These are phyloP conservation scores for Batkoa obscura DNA, from an alignment of 371 early-diverging fungal species.

Conservation along the genomic window DNA sequence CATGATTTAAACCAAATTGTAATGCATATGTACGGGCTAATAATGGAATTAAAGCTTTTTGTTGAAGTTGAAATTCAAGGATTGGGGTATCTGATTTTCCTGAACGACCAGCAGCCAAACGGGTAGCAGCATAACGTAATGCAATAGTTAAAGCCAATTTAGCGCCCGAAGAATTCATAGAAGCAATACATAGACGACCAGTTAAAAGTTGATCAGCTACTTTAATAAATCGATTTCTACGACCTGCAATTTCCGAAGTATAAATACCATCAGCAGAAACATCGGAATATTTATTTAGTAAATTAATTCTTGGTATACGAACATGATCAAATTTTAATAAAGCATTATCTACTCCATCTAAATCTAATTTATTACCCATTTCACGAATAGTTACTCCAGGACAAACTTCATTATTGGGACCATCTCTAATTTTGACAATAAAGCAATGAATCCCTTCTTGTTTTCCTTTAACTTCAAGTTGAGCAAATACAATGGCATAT, in stretches of 20 bases:
- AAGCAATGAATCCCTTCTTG: slow-evolving; percentile 39
- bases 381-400: slow-evolving; percentile 43
- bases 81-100: slow-evolving; percentile 54
- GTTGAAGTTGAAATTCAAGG: slow-evolving; percentile 49
- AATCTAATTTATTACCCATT: slow-evolving; percentile 43
- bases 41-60: slow-evolving; percentile 43
- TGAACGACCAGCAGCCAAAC: slow-evolving; percentile 43
- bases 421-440: slow-evolving; percentile 36
- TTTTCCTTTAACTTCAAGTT: slow-evolving; percentile 32
- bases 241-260: slow-evolving; percentile 22
- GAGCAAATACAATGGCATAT: slow-evolving; percentile 47
- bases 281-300: slow-evolving; percentile 47
- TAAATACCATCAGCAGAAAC: slow-evolving; percentile 33
- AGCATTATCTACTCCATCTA: slow-evolving; percentile 46
- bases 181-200: slow-evolving; percentile 44
- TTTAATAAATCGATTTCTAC: slow-evolving; percentile 40
- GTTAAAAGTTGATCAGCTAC: slow-evolving; percentile 53
- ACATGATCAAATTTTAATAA: slow-evolving; percentile 20
- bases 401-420: slow-evolving; percentile 18
- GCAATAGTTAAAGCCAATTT: slow-evolving; percentile 28
- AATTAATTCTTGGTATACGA: slow-evolving; percentile 28
- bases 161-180: slow-evolving; percentile 36
- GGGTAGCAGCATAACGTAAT: slow-evolving; percentile 39
- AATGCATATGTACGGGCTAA: slow-evolving; percentile 35
- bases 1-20: slow-evolving; percentile 46